Conservation (phyloP, 805 yeast genomes). For the Grigorovia yakushimaensis region DNA sequence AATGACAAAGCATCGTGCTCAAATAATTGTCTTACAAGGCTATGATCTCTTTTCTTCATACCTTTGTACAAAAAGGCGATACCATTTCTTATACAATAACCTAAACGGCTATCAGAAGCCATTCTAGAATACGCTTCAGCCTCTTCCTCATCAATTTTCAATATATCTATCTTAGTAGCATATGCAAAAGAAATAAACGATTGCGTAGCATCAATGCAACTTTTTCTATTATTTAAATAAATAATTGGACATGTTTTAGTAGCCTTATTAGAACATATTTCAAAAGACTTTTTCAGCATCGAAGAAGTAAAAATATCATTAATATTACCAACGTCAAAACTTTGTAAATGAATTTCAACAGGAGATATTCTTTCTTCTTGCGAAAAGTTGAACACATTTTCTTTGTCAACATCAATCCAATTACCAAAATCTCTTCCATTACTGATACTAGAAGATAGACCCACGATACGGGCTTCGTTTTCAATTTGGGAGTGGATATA, state of each 20-base stretch:
- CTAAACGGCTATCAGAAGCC: conserved; percentile 39
- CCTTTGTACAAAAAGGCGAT: conserved; percentile 52
- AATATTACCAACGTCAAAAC: conserved; percentile 34
- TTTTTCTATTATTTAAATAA: conserved; percentile 48
- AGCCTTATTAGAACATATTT: conserved; percentile 29
- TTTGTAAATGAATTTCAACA: conserved; percentile 47
- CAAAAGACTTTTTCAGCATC: conserved; percentile 41
- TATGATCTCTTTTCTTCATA: conserved; percentile 47
- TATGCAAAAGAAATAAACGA: conserved; percentile 34
- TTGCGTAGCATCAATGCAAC: conserved; percentile 42
- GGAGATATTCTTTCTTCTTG: conserved; percentile 50
- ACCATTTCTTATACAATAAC: conserved; percentile 42
- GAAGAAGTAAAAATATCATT: conserved; percentile 32
- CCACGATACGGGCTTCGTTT: conserved; percentile 51
- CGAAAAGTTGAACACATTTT: conserved; percentile 57
- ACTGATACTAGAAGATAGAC: conserved; percentile 57
- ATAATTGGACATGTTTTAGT: conserved; percentile 33
- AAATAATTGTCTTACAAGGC: conserved; percentile 45
- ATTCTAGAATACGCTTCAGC: conserved; percentile 15
- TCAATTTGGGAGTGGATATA: conserved; percentile 62
- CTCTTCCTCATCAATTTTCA: conserved; percentile 31
- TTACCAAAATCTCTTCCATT: conserved; percentile 71
- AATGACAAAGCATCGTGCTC: conserved; percentile 41
- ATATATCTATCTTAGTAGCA: conserved; percentile 32
- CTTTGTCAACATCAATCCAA: conserved; percentile 71